Base-by-base conservation (phyloP, 169 alveolate species). In the Cryptosporidium canis region DNA sequence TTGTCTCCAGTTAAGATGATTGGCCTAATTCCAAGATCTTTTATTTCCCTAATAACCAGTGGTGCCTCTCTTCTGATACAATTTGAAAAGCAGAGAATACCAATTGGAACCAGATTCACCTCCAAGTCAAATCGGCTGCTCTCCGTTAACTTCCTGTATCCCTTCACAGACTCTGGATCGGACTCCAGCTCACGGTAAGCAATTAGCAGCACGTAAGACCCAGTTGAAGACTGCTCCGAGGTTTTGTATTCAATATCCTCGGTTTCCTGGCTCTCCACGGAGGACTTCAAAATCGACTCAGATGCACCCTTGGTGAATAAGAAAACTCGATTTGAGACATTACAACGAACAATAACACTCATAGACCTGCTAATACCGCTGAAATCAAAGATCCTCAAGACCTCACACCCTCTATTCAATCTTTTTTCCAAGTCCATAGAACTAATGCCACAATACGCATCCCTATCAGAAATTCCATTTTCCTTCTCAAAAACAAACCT, bases 281-380 rank as follows among this genome's bases (percentile, higher is more conserved):
- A 77, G 24, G 14, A 58, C 6, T 43, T 41, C 27, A 77, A 27
- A 39, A 77, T 61, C 24, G 87, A 35, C 24, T 77, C 87, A 56
- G 72, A 37, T 39, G 87, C 87, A 4, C 87, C 87, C 39, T 77
- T 77, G n/a, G 64, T 41, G 37, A 77, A 77, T 14, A 77, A 35
- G 35, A 77, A 55, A 6, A 77, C 58, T 58, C 45, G 33, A 27
- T 48, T 37, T 12, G 72, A 24, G 0, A 16, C 39, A 33, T 77
- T 63, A 45, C 72, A 77, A 18, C 47, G 33, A 27, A 61, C 77
- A 41, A 77, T 77, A 55, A 77, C 87, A 58, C 64, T 77, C 72
- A 77, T 77, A 8, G 64, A 43, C 27, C 64, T 39, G n/a, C 45
- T 56, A 16, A 63, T n/a, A 21, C 64, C 24, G 44, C n/a, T 41